These are phyloP conservation scores for Wickerhamomyces xylosicus DNA, from an alignment of 805 yeast species.

Conservation along the genomic window DNA sequence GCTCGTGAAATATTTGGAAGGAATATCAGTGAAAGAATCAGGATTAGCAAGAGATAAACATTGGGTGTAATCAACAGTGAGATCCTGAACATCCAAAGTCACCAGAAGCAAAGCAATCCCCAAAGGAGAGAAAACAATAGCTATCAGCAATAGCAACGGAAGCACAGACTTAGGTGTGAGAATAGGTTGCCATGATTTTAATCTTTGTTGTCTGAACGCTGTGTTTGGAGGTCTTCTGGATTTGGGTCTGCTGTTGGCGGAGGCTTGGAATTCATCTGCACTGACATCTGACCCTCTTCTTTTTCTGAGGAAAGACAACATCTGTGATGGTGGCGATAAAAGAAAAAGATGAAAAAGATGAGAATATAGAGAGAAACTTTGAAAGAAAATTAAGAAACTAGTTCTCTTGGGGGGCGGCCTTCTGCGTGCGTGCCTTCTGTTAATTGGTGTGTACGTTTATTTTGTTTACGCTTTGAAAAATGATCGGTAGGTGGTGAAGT, in stretches of 20 bases:
- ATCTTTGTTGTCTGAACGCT: slow-evolving; percentile 66
- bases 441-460: too few species aligned
- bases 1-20: slow-evolving; percentile 42
- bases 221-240: slow-evolving; percentile 58
- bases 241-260: slow-evolving; percentile 18
- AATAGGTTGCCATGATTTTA: slow-evolving; percentile 71
- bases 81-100: slow-evolving; percentile 67
- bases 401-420: too few species aligned
- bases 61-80: slow-evolving; percentile 64
- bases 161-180: slow-evolving; percentile 86
- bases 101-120: slow-evolving; percentile 79
- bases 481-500: too few species aligned
- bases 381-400: too few species aligned
- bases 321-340: not conserved
- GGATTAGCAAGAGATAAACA: slow-evolving; percentile 47
- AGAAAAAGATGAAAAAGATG: too few species aligned
- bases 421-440: too few species aligned
- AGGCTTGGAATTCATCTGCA: slow-evolving; percentile 12
- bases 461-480: too few species aligned
- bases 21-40: slow-evolving; percentile 37
- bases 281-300: slow-evolving; percentile 21
- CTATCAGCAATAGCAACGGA: slow-evolving; percentile 66
- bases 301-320: slow-evolving; percentile 16
- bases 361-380: too few species aligned
- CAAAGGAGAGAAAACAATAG: slow-evolving; percentile 78